Base-by-base conservation (phyloP, 768 basidiomycete species). In the Lactifluus piperatus region DNA sequence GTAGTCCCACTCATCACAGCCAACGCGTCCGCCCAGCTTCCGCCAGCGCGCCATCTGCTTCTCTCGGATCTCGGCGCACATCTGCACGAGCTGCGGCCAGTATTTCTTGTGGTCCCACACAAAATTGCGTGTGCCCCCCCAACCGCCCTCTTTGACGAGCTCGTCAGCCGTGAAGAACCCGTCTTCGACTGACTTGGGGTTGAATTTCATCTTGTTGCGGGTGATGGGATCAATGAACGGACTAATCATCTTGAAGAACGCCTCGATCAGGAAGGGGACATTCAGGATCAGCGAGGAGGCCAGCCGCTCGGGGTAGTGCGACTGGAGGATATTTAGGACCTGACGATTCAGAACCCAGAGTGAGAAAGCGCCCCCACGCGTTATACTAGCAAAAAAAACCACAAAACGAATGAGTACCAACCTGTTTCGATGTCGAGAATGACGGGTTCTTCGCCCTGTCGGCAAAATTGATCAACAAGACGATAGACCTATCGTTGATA, bases 211-310 rank as follows among this genome's bases (percentile, higher is more conserved):
- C 71, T 91, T 90, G 36, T 77, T 70, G 30, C 83, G 81, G 1
- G 91, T 92, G 58, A 91, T 70, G 2, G 92, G 89, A 71, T 94
- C 92, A 52, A 94, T 81, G 68, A 93, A 85, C 1, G 91, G 88
- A 64, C 74, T 80, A 66, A 92, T 84, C 64, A 91, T 70, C 64
- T 85, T 89, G 76, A 82, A 86, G 72, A 92, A 91, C 0, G 81
- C 76, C 56, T 80, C 81, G 51, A 92, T 68, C 51, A 90, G 68
- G 74, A 83, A 92, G 4, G 92, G 91, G n/a, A 93, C 78, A 65
- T 93, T 88, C 58, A 85, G 76, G 66, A 92, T 81, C 44, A 91
- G 71, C 1, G 90, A 80, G 29, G 70, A 69, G 29, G 89, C 91
- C 34, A 95, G 82, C 4, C 93, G 83, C 69, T 95, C 93, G 0